Percentiles rank a stretch among this genome's conserved stretches.
Evolutionary conservation across 768 basidiomycete species (phyloP).

Genomic region (Boletus sp.): DNA sequence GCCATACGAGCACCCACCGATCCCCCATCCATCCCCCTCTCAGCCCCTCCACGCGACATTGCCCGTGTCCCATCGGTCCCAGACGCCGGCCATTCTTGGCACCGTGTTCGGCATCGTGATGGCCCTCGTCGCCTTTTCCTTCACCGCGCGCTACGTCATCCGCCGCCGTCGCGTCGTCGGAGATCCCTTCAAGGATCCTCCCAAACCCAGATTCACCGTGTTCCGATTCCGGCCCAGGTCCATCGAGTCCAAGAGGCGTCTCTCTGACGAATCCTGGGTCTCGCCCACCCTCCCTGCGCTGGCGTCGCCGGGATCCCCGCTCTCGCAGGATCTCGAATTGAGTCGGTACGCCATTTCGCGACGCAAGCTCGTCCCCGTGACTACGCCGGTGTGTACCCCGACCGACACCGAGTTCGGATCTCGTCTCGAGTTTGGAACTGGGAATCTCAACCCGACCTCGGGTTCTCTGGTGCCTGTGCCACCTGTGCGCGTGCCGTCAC

Average conservation of each 20-base stretch:
- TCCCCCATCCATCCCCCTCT: slow-evolving; percentile 9
- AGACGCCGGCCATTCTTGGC: slow-evolving; percentile 17
- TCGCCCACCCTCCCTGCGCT: slow-evolving; percentile 11
- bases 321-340: slow-evolving; percentile 11
- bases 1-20: slow-evolving; percentile 8
- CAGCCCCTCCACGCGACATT: slow-evolving; percentile 9
- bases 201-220: background rate
- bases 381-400: slow-evolving; percentile 17
- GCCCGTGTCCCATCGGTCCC: slow-evolving; percentile 2
- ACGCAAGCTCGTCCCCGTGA: slow-evolving; percentile 17
- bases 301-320: slow-evolving; percentile 6
- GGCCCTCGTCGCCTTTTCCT: slow-evolving; percentile 5
- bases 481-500: slow-evolving; percentile 18
- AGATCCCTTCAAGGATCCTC: slow-evolving; percentile 14
- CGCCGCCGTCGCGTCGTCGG: slow-evolving; percentile 9
- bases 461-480: slow-evolving; percentile 1
- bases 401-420: slow-evolving; percentile 21
- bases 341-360: slow-evolving; percentile 7
- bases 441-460: background rate
- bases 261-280: slow-evolving; percentile 28
- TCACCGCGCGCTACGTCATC: slow-evolving; percentile 6
- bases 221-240: slow-evolving; percentile 1
- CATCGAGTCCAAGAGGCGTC: slow-evolving; percentile 13
- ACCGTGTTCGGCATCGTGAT: slow-evolving; percentile 13
- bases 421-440: background rate